Evolutionary conservation across 768 basidiomycete species (phyloP), one percentile per base, ranked within the genome.

Genomic region (Russula ochroleuca): DNA sequence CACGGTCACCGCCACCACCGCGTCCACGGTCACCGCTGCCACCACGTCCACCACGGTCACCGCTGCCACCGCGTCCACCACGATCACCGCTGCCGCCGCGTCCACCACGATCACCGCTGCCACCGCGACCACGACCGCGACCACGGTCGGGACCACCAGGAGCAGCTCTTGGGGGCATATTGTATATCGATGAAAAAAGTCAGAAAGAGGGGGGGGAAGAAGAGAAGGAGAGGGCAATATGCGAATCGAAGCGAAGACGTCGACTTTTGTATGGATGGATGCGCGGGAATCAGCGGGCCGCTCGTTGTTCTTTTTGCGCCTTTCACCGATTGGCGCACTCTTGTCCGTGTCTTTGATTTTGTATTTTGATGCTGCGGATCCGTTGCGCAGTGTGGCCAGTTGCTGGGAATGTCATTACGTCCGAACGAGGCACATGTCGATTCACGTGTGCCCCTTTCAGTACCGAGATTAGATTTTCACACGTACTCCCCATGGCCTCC

Each of bases 401-500:
- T 10, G 43, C n/a, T n/a, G 43, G 13, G 41, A 43, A 43, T 19
- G 41, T 2, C n/a, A 21, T 49, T 49, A 49, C 48, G 48, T 49
- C 48, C 48, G 14, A 49, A 49, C 1, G 48, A 7, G 9, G 15
- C 48, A 28, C 48, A 47, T 47, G 45, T 47, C 45, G 45, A 23
- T 47, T 10, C 45, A 47, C 45, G 45, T 47, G 45, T 47, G 3
- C 4, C 17, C 14, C 40, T 40, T 43, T 43, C 41, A 43, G 4
- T 8, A 1, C 19, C 23, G n/a, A 19, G 43, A 45, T 45, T 19
- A 45, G 47, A 48, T 23, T 47, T 49, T 49, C 48, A n/a, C 49
- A 9, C 47, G 43, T n/a, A 45, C 47, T 7, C 14, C 0, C 3
- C 13, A 74, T 75, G 75, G 68, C 72, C 35, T 68, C 69, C 65